Evolutionary conservation across 129 eudicot species (phyloP).

Genomic region (Silybum marianum): DNA sequence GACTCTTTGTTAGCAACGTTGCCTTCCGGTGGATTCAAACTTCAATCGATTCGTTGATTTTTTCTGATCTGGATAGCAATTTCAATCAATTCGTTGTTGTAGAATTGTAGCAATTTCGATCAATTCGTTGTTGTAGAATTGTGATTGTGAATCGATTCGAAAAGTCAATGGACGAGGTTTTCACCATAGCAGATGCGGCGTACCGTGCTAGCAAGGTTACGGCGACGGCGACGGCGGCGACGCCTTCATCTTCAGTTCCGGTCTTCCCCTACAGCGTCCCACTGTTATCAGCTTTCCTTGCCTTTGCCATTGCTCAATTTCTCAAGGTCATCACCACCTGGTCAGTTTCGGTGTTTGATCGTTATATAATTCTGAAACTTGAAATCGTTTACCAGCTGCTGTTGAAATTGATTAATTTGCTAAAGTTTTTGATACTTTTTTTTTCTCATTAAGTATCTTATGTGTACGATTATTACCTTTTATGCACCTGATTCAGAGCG

Average conservation of each 20-base stretch:
- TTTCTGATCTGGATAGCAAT: not conserved
- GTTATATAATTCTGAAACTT: slow-evolving; percentile 2
- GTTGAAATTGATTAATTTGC: slow-evolving; percentile 9
- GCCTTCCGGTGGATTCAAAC: not conserved
- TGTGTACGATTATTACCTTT: not conserved
- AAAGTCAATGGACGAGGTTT: slow-evolving; percentile 49
- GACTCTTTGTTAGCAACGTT: not conserved
- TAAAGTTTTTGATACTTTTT: not conserved
- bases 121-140: too few relatives aligned
- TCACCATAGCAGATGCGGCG: slow-evolving; percentile 49
- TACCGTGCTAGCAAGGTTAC: slow-evolving; percentile 32
- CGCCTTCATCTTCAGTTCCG: slow-evolving; percentile 40
- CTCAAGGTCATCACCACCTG: slow-evolving; percentile 66
- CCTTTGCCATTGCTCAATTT: slow-evolving; percentile 59
- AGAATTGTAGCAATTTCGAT: not conserved
- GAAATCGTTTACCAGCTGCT: not conserved
- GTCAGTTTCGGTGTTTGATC: slow-evolving; percentile 34
- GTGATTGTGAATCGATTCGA: slow-evolving; percentile 2
- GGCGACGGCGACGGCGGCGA: slow-evolving; percentile 21
- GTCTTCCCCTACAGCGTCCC: slow-evolving; percentile 45
- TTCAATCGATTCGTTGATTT: not conserved
- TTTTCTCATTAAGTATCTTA: not conserved
- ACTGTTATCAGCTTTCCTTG: slow-evolving; percentile 53
- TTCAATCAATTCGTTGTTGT: not conserved
- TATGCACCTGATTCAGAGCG: not conserved